These are phyloP conservation scores for Hirsutella minnesotensis DNA, from an alignment of 2,329 filamentous ascomycete species.

Conservation along the genomic window DNA sequence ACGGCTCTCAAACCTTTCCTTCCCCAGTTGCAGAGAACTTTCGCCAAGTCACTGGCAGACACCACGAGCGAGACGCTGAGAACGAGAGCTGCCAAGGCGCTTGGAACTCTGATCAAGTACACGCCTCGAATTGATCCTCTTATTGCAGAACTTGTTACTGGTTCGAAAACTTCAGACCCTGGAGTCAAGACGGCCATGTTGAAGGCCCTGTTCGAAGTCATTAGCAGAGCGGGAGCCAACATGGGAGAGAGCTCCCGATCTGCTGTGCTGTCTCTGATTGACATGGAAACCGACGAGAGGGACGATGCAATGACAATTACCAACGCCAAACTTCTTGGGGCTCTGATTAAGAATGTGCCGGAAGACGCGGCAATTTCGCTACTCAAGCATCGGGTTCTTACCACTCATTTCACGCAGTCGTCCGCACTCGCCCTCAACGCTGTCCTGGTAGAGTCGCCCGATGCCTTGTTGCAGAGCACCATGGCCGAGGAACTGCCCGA, in stretches of 20 bases:
- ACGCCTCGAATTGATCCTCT: constrained; percentile 92
- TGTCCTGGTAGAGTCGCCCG: constrained; percentile 69
- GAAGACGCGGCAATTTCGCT: constrained; percentile 50
- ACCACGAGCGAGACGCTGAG: constrained; percentile 81
- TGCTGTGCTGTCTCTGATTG: constrained; percentile 80
- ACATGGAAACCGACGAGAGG: constrained; percentile 65
- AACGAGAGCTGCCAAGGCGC: constrained; percentile 78
- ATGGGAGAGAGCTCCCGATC: constrained; percentile 87
- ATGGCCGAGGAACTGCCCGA: constrained; percentile 64
- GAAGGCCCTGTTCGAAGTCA: constrained; percentile 89
- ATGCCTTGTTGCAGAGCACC: constrained; percentile 50
- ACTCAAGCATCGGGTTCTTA: constrained; percentile 65
- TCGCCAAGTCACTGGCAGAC: constrained; percentile 91
- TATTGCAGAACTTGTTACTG: constrained; percentile 85
- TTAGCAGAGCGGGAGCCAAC: constrained; percentile 85
- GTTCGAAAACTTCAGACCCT: constrained; percentile 73
- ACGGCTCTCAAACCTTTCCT: constrained; percentile 92
- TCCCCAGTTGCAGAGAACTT: constrained; percentile 90
- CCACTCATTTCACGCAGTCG: constrained; percentile 60
- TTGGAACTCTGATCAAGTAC: constrained; percentile 90
- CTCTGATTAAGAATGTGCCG: constrained; percentile 77
- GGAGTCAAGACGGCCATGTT: constrained; percentile 94
- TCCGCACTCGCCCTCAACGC: constrained; percentile 84
- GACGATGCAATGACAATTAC: constrained; percentile 76
- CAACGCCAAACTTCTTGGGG: constrained; percentile 80